A percentile compares a stretch with the other conserved stretches of the same genome.
Conservation (phyloP, 495 filamentous ascomycete genomes). For the Penicillium coffeae region DNA sequence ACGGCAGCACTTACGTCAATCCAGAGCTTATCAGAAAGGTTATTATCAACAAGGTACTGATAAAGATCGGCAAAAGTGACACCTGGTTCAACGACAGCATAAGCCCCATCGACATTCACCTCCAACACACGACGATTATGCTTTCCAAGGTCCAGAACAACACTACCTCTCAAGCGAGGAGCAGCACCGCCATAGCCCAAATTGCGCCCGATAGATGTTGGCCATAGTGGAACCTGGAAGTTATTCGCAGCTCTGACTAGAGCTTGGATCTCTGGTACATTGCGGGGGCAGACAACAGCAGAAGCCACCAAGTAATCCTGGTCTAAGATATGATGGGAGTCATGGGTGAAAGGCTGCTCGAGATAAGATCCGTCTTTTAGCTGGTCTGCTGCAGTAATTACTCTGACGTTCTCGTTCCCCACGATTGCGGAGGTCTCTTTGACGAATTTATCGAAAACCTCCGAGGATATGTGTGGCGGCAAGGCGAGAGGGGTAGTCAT, state of each 20-base stretch:
- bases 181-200: constrained; percentile 50
- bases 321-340: constrained; percentile 48
- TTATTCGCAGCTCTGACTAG: constrained; percentile 46
- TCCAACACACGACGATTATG: constrained; percentile 54
- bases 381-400: constrained; percentile 1
- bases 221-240: constrained; percentile 49
- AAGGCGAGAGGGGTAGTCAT: background rate
- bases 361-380: constrained; percentile 4
- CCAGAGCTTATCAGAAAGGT: constrained; percentile 28
- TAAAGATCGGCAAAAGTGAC: constrained; percentile 54
- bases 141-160: constrained; percentile 51
- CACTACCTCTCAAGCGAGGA: constrained; percentile 48
- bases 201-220: constrained; percentile 53
- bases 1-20: background rate
- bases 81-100: constrained; percentile 54
- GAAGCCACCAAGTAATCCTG: constrained; percentile 50
- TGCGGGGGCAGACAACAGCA: constrained; percentile 45
- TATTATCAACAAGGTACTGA: constrained; percentile 44
- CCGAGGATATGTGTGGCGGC: background rate
- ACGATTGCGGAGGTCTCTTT: background rate
- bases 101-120: constrained; percentile 50
- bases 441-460: background rate
- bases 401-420: constrained; percentile 4
- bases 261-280: constrained; percentile 43
- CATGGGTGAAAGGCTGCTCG: constrained; percentile 42